Evolutionary conservation across 2,329 filamentous ascomycete species (phyloP), one percentile per base, ranked within the genome.

Genomic region (Botryotinia globosa): DNA sequence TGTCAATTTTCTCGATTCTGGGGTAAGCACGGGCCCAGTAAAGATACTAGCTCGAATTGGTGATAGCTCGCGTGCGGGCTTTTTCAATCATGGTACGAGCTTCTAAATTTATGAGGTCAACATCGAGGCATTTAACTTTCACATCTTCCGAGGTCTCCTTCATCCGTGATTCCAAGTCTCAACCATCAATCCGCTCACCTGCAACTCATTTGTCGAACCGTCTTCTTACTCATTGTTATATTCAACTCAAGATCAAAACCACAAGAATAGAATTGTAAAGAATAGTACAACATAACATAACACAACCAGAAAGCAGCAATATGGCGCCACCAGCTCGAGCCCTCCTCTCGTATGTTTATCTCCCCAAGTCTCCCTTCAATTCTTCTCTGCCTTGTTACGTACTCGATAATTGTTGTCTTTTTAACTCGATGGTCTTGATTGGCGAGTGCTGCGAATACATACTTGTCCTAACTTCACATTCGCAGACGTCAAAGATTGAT

Each of bases 401-500:
- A 16, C 32, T n/a, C 5, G 25, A 37, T 8, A 8, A 6, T 54
- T 29, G 51, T 7, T 54, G 14, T 29, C n/a, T 16, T 29, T 14
- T 29, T 14, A 18, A 18, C 51, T 56, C 14, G n/a, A 18, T 56
- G n/a, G n/a, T 29, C 14, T 56, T 29, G 7, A 29, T 56, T n/a
- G 14, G 16, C 4, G 16, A 32, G 29, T 59, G 2, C n/a, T 45
- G 22, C 3, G 22, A 8, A 32, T 42, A 37, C 14, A 12, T 10
- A 37, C 16, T 6, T 34, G 59, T 61, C 14, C 70, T 67, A 56
- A 67, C 65, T 32, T 34, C 14, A n/a, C 34, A 79, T 78, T 45
- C 76, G 76, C 37, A 76, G 76, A 72, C 73, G 77, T 44, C 76
- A 74, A n/a, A 76, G 77, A 59, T 74, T 80, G 58, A 74, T 80